Evolutionary conservation across 805 yeast species (phyloP).

Genomic region (Millerozyma miso): DNA sequence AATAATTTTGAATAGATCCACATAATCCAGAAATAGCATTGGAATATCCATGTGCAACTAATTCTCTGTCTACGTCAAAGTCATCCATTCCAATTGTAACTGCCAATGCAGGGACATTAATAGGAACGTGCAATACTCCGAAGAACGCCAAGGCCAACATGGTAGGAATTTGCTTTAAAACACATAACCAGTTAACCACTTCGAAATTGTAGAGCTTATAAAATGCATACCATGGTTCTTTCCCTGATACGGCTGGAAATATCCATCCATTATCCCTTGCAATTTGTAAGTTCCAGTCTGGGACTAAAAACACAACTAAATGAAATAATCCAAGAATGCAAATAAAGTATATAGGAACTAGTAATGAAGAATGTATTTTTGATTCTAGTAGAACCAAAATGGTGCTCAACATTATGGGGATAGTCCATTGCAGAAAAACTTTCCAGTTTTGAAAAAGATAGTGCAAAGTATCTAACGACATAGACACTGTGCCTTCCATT

Average conservation of each 20-base stretch:
- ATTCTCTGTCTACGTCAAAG: slow-evolving; percentile 86
- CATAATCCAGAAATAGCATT: slow-evolving; percentile 76
- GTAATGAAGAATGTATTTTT: slow-evolving; percentile 56
- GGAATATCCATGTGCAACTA: slow-evolving; percentile 92
- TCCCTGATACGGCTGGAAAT: slow-evolving; percentile 58
- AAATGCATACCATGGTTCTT: slow-evolving; percentile 88
- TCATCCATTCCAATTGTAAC: slow-evolving; percentile 83
- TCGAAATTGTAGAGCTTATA: slow-evolving; percentile 67
- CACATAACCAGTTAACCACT: slow-evolving; percentile 69
- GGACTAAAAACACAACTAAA: slow-evolving; percentile 57
- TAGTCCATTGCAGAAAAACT: slow-evolving; percentile 50
- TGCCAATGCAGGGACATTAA: slow-evolving; percentile 95
- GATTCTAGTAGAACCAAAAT: slow-evolving; percentile 56
- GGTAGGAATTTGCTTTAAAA: slow-evolving; percentile 73
- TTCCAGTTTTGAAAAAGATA: slow-evolving; percentile 41
- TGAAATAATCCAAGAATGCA: slow-evolving; percentile 69
- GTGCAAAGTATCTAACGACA: slow-evolving; percentile 52
- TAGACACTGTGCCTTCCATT: slow-evolving; percentile 67
- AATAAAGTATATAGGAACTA: slow-evolving; percentile 80
- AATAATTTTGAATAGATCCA: slow-evolving; percentile 90
- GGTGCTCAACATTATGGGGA: slow-evolving; percentile 64
- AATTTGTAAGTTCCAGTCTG: slow-evolving; percentile 54
- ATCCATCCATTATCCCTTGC: slow-evolving; percentile 84
- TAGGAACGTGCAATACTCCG: slow-evolving; percentile 94
- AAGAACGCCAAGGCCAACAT: slow-evolving; percentile 95